These are phyloP conservation scores for Ascodesmis nigricans DNA, from an alignment of 495 filamentous ascomycete genomes.

Conservation along the genomic window DNA sequence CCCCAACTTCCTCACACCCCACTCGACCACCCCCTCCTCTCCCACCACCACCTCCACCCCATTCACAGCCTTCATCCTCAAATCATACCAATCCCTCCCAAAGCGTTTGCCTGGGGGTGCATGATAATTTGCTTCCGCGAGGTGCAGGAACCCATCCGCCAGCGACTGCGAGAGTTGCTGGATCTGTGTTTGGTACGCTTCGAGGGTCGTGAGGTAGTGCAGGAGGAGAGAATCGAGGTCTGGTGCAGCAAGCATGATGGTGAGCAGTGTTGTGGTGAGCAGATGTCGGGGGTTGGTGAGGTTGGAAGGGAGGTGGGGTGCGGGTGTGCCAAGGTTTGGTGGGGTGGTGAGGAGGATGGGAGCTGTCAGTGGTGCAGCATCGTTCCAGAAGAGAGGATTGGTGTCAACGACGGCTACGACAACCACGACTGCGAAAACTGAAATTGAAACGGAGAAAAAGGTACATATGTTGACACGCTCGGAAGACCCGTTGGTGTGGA, in stretches of 20 bases:
- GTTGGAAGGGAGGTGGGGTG: no score
- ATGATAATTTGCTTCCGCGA: constrained; percentile 2
- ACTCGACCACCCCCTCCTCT: background rate
- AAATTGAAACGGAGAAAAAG: no score
- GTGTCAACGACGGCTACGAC: no score
- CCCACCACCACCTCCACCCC: background rate
- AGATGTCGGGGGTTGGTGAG: no score
- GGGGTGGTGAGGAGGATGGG: no score
- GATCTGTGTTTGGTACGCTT: constrained; percentile 2
- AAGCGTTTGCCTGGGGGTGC: background rate
- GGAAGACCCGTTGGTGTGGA: constrained; percentile 43
- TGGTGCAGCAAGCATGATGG: no score
- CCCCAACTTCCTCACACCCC: background rate
- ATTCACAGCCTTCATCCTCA: background rate
- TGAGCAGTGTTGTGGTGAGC: no score
- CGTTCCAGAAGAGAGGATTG: no score
- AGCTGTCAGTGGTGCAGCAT: no score
- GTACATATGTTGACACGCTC: no score
- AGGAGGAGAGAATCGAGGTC: constrained; percentile 1
- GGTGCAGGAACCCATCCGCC: background rate
- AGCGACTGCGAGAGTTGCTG: background rate
- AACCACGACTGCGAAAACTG: no score
- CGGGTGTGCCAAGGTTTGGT: no score
- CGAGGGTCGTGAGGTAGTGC: constrained; percentile 1
- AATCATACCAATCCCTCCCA: background rate